Evolutionary conservation across 139 green algal species (phyloP), one percentile per base, ranked within the genome.

Genomic region (Chlamydomonas incerta): DNA sequence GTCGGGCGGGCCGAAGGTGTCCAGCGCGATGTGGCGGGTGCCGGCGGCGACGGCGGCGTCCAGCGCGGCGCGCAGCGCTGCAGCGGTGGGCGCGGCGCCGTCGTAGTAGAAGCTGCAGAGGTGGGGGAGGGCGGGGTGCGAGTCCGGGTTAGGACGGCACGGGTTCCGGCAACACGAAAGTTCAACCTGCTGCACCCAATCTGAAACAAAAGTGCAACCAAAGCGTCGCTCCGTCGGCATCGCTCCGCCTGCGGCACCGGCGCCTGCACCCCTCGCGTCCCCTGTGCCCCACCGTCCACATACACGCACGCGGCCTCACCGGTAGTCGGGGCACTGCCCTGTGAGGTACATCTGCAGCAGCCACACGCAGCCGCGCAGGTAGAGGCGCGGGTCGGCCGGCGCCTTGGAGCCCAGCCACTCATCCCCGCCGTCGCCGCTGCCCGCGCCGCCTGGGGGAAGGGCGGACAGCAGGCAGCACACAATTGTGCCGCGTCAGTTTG

Each of bases 341-440:
- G 74, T 82, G 29, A 89, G 68, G 80, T 97, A 98, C 95, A 97
- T 98, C 75, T 88, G 62, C 77, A 98, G 76, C 62, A 96, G 89
- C 95, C 95, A 98, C 69, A 93, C 82, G 65, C 95, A 50, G 33
- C 95, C 95, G 74, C 93, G 80, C 77, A 93, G 62, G 87, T 92
- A 94, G 20, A 57, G 58, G 50, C 66, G 50, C 24, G 85, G 81
- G 29, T 83, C 62, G 50, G 76, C 66, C 29, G 72, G 23, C n/a
- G 31, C 33, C 62, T 81, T 82, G 86, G 28, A 21, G 31, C 57
- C 72, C 6, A 50, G 66, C 47, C 55, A 83, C n/a, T n/a, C 18
- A 46, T 26, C 63, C n/a, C 33, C 35, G 73, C 62, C 29, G 31
- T 55, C 3, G 47, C 31, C 31, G 31, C 67, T 31, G 13, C 1